phyloP scores from a whole-genome alignment of 192 early-diverging fungal species.

The Backusella westeae region DNA sequence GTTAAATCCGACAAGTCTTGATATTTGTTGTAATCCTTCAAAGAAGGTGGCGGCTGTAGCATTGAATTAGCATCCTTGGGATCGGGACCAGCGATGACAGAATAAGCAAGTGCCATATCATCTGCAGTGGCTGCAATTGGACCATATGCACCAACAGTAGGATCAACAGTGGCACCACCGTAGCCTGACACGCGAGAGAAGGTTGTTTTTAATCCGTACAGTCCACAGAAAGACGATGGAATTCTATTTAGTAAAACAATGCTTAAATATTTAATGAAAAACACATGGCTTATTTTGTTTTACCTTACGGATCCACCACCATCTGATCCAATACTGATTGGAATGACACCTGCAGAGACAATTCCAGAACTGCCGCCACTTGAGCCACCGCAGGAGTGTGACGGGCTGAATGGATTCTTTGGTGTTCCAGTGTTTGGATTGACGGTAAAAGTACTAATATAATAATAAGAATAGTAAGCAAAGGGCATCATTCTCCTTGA shows the following conservation, averaged over 20 bases:
- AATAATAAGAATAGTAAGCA: conserved; percentile 11
- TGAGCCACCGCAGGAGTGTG: conserved; percentile 67
- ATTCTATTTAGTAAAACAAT: conserved; percentile 38
- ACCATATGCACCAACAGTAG: conserved; percentile 57
- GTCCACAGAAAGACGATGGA: conserved; percentile 68
- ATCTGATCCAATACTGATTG: conserved; percentile 71
- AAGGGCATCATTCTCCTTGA: not conserved
- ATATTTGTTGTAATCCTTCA: not conserved
- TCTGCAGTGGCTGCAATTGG: conserved; percentile 69
- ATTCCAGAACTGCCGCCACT: conserved; percentile 63
- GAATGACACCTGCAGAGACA: conserved; percentile 63
- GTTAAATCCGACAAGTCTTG: not conserved
- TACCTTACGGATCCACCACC: conserved; percentile 65
- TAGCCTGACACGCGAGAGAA: conserved; percentile 55
- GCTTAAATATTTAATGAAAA: no score
- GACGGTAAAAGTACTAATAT: conserved; percentile 51
- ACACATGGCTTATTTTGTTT: not conserved
- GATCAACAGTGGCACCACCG: conserved; percentile 54
- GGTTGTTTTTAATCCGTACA: conserved; percentile 78
- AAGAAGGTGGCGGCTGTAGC: conserved; percentile 41
- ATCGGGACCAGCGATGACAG: conserved; percentile 60
- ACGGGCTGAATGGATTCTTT: conserved; percentile 59
- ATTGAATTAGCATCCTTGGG: conserved; percentile 42
- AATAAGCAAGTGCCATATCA: conserved; percentile 66
- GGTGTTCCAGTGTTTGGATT: conserved; percentile 61